These are phyloP conservation scores for carrot (Daucus carota) DNA, from an alignment of 129 eudicot species.

Conservation along the genomic window DNA sequence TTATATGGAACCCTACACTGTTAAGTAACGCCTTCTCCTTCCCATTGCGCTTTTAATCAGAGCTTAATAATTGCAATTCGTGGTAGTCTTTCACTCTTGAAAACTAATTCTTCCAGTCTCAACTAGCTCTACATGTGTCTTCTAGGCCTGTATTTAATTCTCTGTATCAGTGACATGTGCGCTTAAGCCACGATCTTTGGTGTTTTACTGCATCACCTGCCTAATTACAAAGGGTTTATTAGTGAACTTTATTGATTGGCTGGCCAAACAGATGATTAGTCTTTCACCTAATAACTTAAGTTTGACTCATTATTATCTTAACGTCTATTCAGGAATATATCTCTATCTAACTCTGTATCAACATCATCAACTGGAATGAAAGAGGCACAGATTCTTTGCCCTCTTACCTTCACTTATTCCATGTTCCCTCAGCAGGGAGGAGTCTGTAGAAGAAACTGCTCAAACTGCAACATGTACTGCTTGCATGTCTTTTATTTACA, in stretches of 20 bases:
- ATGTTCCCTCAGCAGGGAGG: not conserved
- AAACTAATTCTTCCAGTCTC: not conserved
- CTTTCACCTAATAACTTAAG: not conserved
- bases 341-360: not conserved
- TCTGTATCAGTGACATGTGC: not conserved
- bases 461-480: not conserved
- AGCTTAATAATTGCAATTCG: not conserved
- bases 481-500: not conserved
- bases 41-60: not conserved
- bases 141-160: not conserved
- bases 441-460: not conserved
- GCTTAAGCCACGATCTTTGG: not conserved
- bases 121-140: not conserved
- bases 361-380: not conserved
- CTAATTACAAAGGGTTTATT: not conserved
- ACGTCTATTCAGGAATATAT: not conserved
- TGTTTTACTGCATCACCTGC: not conserved
- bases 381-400: not conserved
- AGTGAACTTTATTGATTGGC: not conserved
- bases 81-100: not conserved
- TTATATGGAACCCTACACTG: not conserved
- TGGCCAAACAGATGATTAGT: not conserved
- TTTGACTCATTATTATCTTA: not conserved
- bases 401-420: not conserved
- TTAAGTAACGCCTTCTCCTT: not conserved